Evolutionary conservation across 1,139 yeast genomes (phyloP), one percentile per base, ranked within the genome.

Genomic region (Geotrichum bryndzae): DNA sequence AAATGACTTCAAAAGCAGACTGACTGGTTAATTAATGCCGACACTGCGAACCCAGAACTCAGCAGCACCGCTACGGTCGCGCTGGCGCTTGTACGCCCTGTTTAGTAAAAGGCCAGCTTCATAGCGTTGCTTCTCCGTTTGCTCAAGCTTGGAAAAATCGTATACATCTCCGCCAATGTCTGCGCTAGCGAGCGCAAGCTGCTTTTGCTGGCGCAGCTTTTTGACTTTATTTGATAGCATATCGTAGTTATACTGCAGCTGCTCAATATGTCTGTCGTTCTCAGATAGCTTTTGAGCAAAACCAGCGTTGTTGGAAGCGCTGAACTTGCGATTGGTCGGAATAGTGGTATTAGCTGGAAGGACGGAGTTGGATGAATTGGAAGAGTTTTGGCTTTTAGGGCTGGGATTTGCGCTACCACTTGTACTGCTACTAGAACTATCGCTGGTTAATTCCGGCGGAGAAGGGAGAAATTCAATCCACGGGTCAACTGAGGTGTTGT

Each of bases 1-100:
- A n/a, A n/a, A 18, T 18, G 10, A 18, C 22, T 23, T 13, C 15
- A 50, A 10, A 23, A 25, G 25, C 6, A 18, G 23, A 23, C 35
- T 51, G 13, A 8, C 22, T 7, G 23, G 22, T 13, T 18, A 27
- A 13, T 52, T 52, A 45, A 35, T 22, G 18, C 60, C 57, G 7
- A 53, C 62, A 25, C 62, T 57, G 11, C 69, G 66, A 13, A 69
- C 71, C 73, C 73, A 70, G 56, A 68, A 70, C 29, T 68, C 71
- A 22, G 70, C 66, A 18, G 62, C 66, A 31, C 62, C 66, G 8
- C 66, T 67, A 25, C 62, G 48, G 10, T 68, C 68, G 15, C 70
- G 60, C 22, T 65, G 66, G 22, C 64, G 61, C 52, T 68, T 67
- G 66, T 67, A 69, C 11, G 70, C 70, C 54, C 69, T 63, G 35